Conservation (phyloP, 768 basidiomycete genomes). For the Trametes coccinea region DNA sequence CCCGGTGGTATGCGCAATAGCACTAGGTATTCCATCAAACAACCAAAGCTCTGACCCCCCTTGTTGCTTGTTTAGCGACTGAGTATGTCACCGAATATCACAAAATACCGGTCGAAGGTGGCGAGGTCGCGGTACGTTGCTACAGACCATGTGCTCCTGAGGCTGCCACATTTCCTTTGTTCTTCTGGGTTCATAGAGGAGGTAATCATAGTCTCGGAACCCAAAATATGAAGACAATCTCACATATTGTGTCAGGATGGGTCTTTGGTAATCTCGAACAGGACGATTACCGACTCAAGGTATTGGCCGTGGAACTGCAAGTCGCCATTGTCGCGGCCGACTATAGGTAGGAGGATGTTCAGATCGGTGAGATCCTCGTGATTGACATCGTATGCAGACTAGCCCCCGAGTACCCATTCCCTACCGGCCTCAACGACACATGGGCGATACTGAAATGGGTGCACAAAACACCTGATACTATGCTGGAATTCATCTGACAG, state of each 20-base stretch:
- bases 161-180: not conserved
- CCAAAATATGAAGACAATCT: not conserved
- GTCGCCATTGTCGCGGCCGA: too few species aligned
- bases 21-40: too few species aligned
- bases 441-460: conserved; percentile 32
- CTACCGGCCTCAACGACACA: conserved; percentile 24
- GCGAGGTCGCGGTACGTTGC: not conserved
- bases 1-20: not conserved
- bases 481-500: not conserved
- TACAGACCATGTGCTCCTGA: not conserved
- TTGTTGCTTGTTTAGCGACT: not conserved
- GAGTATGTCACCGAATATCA: not conserved
- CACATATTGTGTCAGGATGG: conserved; percentile 19
- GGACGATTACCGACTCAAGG: conserved; percentile 24
- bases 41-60: not conserved
- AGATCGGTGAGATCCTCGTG: conserved; percentile 10
- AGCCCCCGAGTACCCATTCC: conserved; percentile 31
- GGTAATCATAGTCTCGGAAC: not conserved
- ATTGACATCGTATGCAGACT: conserved; percentile 22
- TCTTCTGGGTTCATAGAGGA: conserved; percentile 1
- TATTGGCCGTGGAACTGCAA: too few species aligned
- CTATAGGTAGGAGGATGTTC: too few species aligned
- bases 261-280: conserved; percentile 23
- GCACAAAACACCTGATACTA: not conserved
- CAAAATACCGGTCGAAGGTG: not conserved